A percentile compares a stretch with the other conserved stretches of the same genome.
Conservation (phyloP, 2,329 filamentous ascomycete species). For the Davidsoniella virescens region DNA sequence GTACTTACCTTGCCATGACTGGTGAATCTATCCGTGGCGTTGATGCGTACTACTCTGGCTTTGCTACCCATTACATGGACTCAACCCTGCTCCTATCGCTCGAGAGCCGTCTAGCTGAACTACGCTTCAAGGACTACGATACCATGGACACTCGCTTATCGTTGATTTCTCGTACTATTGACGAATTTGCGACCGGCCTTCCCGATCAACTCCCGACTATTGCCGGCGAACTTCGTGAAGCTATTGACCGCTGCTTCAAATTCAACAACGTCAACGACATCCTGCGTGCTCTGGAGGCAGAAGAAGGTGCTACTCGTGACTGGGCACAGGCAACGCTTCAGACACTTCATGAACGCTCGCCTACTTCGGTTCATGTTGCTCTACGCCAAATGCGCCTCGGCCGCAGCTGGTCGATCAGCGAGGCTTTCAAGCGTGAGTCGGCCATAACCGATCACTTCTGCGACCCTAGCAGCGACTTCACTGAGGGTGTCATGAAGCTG, state of each 20-base stretch:
- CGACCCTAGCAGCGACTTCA: conserved; percentile 84
- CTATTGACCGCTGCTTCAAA: conserved; percentile 73
- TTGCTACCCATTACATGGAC: conserved; percentile 93
- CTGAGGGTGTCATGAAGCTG: conserved; percentile 71
- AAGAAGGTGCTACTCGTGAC: conserved; percentile 34
- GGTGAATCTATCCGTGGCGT: conserved; percentile 68
- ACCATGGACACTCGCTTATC: conserved; percentile 43
- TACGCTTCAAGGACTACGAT: conserved; percentile 72
- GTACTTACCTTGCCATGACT: conserved; percentile 86
- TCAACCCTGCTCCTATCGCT: conserved; percentile 70
- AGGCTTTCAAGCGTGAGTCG: conserved; percentile 77
- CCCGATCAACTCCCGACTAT: conserved; percentile 54
- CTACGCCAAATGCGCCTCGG: conserved; percentile 70
- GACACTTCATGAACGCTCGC: conserved; percentile 63
- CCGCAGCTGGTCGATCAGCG: conserved; percentile 57
- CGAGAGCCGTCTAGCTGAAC: conserved; percentile 72
- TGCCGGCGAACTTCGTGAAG: conserved; percentile 51
- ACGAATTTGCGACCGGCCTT: conserved; percentile 78
- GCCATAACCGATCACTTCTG: conserved; percentile 62
- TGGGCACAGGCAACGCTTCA: conserved; percentile 70
- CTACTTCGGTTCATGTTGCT: conserved; percentile 72
- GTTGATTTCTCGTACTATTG: conserved; percentile 72
- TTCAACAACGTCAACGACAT: conserved; percentile 54
- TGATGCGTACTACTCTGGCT: conserved; percentile 75
- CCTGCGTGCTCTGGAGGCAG: conserved; percentile 43